Percentiles rank a stretch among this genome's conserved stretches.
These are phyloP conservation scores for Piromyces finnis DNA, from an alignment of 192 early-diverging fungal species.

Conservation along the genomic window DNA sequence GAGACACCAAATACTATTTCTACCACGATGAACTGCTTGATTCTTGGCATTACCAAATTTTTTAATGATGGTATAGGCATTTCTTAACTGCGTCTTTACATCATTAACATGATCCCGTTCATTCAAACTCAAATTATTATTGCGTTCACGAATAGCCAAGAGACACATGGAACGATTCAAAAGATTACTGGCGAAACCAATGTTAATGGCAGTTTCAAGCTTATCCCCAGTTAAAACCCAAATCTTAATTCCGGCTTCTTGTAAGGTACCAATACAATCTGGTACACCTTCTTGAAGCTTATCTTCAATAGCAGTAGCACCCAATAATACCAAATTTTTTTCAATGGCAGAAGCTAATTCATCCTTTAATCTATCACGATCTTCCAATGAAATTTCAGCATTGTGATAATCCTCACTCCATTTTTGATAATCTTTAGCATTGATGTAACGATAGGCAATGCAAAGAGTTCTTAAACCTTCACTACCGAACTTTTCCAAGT, in stretches of 20 bases:
- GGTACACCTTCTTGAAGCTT: conserved; percentile 3
- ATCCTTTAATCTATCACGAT: neutral
- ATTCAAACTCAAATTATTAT: neutral
- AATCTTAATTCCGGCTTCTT: neutral
- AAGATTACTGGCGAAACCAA: conserved; percentile 1
- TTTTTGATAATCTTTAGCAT: neutral
- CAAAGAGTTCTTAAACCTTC: conserved; percentile 1
- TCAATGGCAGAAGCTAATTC: neutral
- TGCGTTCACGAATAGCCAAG: neutral
- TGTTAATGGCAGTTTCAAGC: conserved; percentile 2
- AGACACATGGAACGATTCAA: neutral
- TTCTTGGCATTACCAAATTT: neutral
- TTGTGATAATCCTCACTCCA: conserved; percentile 1
- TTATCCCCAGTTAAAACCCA: conserved; percentile 6
- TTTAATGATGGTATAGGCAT: neutral
- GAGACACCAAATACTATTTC: neutral
- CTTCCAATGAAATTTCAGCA: neutral
- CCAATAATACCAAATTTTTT: neutral
- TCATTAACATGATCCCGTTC: neutral
- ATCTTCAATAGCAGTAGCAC: conserved; percentile 4
- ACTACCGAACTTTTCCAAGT: neutral
- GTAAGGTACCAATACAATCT: neutral
- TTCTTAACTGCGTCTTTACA: neutral
- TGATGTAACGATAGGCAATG: neutral
- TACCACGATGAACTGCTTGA: neutral